Percentiles rank a stretch among this genome's conserved stretches.
Evolutionary conservation across 2,329 filamentous ascomycete genomes (phyloP).

Genomic region (Claviceps capensis): DNA sequence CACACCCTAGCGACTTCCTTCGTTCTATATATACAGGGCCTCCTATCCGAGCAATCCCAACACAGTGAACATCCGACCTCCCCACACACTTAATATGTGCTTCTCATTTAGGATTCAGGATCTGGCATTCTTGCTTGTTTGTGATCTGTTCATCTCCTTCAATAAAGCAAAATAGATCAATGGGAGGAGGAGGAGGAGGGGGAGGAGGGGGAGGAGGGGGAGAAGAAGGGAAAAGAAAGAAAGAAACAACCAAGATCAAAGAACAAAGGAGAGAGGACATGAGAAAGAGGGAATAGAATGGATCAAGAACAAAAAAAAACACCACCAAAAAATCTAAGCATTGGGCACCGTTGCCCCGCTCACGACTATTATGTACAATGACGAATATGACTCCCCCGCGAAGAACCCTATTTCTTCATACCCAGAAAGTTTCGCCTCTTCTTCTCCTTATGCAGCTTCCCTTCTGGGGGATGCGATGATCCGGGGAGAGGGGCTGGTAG

Average conservation of each 20-base stretch:
- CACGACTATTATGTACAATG: background rate
- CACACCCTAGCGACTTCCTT: too few species aligned
- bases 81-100: too few species aligned
- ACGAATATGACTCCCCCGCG: conserved; percentile 6
- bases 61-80: too few species aligned
- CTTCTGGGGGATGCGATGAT: conserved; percentile 15
- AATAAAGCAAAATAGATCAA: too few species aligned
- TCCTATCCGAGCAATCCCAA: too few species aligned
- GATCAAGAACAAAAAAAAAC: background rate
- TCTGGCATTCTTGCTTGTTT: too few species aligned
- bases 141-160: too few species aligned
- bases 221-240: background rate
- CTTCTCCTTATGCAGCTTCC: conserved; percentile 43
- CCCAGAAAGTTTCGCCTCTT: conserved; percentile 46
- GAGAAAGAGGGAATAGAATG: background rate
- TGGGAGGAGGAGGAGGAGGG: too few species aligned
- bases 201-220: too few species aligned
- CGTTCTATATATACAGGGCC: too few species aligned
- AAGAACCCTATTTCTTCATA: conserved; percentile 40
- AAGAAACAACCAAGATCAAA: background rate
- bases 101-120: too few species aligned
- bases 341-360: background rate
- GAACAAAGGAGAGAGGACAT: background rate
- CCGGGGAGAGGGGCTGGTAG: conserved; percentile 3
- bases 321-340: background rate